phyloP scores from a whole-genome alignment of 2,329 filamentous ascomycete genomes.

The Penicillium corylophilum region DNA sequence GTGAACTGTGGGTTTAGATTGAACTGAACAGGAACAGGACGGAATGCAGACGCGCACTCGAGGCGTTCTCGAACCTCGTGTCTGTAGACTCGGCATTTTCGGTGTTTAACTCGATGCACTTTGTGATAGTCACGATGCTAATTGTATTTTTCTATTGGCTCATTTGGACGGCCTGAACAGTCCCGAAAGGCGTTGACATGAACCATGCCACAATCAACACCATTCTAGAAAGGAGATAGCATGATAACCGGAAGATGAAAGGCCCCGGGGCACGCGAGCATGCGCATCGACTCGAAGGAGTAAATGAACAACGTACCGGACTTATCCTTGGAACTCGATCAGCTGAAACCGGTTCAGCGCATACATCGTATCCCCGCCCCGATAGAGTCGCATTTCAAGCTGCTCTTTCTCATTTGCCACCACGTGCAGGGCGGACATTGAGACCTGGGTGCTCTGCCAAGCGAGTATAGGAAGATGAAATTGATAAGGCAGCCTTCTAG shows the following conservation, averaged over 20 bases:
- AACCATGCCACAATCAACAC: background rate
- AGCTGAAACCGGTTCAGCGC: background rate
- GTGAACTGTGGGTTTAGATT: conserved; percentile 12
- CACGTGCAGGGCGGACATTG: background rate
- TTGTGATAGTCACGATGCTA: background rate
- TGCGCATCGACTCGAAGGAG: background rate
- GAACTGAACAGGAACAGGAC: background rate
- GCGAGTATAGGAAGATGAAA: background rate
- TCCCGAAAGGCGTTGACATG: background rate
- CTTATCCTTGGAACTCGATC: background rate
- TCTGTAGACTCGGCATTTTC: background rate
- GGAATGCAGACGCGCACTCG: background rate
- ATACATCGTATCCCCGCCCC: background rate
- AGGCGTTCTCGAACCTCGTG: background rate
- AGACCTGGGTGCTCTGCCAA: background rate
- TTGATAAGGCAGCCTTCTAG: background rate
- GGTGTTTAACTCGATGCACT: background rate
- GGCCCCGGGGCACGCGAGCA: background rate
- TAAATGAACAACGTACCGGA: background rate
- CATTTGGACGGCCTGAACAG: background rate
- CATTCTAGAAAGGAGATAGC: background rate
- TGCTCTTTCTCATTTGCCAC: background rate
- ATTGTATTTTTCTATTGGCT: background rate
- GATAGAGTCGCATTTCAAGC: background rate
- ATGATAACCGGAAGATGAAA: background rate